phyloP scores from a whole-genome alignment of 371 early-diverging fungal species.

The Rhizopus arrhizus region DNA sequence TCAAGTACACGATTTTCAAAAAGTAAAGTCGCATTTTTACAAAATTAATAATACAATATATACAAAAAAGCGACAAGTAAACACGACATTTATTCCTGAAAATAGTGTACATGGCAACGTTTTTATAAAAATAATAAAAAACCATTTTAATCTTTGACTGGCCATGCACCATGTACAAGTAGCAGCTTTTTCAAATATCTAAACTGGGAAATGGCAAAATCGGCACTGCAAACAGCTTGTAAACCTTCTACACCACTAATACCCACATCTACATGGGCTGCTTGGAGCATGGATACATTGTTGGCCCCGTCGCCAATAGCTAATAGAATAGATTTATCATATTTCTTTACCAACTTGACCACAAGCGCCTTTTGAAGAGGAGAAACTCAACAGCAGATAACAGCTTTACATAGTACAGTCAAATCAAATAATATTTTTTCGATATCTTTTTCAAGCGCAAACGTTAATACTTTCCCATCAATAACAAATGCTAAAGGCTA shows the following conservation, averaged over 20 bases:
- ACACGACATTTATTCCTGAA: too few species aligned
- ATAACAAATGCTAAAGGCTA: slow-evolving; percentile 70
- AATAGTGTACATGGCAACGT: too few species aligned
- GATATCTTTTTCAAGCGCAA: too few species aligned
- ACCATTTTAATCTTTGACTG: slow-evolving; percentile 75
- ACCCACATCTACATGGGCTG: slow-evolving; percentile 83
- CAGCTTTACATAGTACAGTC: slow-evolving; percentile 63
- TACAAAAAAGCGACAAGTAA: too few species aligned
- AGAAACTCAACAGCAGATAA: slow-evolving; percentile 92
- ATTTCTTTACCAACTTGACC: slow-evolving; percentile 74
- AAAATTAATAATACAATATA: too few species aligned
- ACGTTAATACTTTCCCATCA: slow-evolving; percentile 72
- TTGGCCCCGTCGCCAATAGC: slow-evolving; percentile 98
- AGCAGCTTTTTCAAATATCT: slow-evolving; percentile 70
- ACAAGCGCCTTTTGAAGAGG: slow-evolving; percentile 94
- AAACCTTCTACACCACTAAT: slow-evolving; percentile 81
- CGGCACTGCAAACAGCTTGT: slow-evolving; percentile 81
- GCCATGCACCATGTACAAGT: slow-evolving; percentile 84
- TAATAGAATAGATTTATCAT: slow-evolving; percentile 71
- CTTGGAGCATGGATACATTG: slow-evolving; percentile 96
- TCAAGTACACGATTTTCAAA: too few species aligned
- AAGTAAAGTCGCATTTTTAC: too few species aligned
- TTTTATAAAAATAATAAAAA: slow-evolving; percentile 85
- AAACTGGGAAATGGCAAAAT: slow-evolving; percentile 88
- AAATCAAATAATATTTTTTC: slow-evolving; percentile 48